Evolutionary conservation across 1,284 basidiomycete genomes (phyloP), one percentile per base, ranked within the genome.

Genomic region (Trichosporon ovoides): DNA sequence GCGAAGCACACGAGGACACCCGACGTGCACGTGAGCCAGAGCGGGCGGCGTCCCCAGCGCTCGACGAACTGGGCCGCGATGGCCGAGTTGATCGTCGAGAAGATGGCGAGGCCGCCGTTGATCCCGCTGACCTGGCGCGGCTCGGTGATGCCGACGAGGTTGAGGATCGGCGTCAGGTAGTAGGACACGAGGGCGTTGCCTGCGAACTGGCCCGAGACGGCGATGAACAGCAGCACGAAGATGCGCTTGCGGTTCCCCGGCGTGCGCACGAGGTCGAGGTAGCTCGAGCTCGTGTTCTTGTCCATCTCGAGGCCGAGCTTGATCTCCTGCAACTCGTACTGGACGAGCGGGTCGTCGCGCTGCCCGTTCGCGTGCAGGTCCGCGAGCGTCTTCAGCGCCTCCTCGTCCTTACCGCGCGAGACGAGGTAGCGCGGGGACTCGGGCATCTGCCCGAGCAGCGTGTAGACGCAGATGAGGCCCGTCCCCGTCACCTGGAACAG

Each of bases 161-260:
- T 77, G 64, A 89, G 83, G 58, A 89, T 85, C 67, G 83, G 81
- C 77, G 80, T 84, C 62, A 89, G 81, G 79, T 88, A 89, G 79
- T 87, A 75, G 19, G 83, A 62, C 13, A 87, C 83, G 38, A 87
- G 75, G 46, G 85, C 85, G 66, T 86, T 85, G 0, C 84, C 84
- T 35, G 82, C 83, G 85, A 85, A 87, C 60, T 85, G 84, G 14
- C 43, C 43, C 24, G 43, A 48, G 16, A 84, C 59, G 18, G 82
- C 83, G 51, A 83, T 68, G 64, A 80, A 78, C n/a, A 78, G 66
- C 7, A 78, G 76, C 43, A 83, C 76, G 18, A 82, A 49, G 31
- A 83, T 59, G 4, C 82, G 73, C 50, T 74, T 78, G 55, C 81
- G 61, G 61, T 77, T 77, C 1, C 76, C 76, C 16, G 61, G 67